phyloP scores from a whole-genome alignment of 768 basidiomycete genomes.

The Coprinellus micaceus region DNA sequence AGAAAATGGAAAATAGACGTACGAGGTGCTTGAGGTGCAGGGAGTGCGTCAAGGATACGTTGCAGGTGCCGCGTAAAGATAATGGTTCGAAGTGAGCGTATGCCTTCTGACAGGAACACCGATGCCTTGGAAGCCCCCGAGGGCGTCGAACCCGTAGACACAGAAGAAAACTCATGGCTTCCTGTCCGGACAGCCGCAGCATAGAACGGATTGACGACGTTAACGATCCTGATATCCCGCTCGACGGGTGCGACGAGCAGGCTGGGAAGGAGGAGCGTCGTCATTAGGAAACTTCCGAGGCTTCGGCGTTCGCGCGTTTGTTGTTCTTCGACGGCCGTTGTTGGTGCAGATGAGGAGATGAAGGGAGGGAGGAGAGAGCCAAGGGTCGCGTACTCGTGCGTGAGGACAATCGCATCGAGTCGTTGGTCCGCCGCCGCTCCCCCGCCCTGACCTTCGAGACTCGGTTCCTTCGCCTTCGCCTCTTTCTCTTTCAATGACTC shows the following conservation, averaged over 20 bases:
- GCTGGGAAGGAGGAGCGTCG: constrained; percentile 74
- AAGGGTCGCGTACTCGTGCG: constrained; percentile 71
- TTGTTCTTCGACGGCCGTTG: constrained; percentile 19
- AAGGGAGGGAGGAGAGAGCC: constrained; percentile 34
- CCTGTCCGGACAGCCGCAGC: constrained; percentile 61
- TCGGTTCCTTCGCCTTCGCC: neutral
- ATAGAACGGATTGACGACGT: constrained; percentile 86
- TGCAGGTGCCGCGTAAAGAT: constrained; percentile 79
- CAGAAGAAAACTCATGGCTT: constrained; percentile 17
- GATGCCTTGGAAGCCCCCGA: constrained; percentile 24
- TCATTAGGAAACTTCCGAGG: constrained; percentile 72
- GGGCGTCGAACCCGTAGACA: constrained; percentile 2
- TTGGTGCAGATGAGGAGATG: constrained; percentile 6
- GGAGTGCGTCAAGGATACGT: constrained; percentile 78
- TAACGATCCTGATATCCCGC: constrained; percentile 86
- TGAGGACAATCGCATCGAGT: constrained; percentile 75
- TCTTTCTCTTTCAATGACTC: neutral
- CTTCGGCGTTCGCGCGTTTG: constrained; percentile 47
- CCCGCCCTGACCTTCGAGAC: neutral
- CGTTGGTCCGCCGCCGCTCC: constrained; percentile 40
- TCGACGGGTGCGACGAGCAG: constrained; percentile 83
- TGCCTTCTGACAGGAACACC: constrained; percentile 58
- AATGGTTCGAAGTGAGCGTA: constrained; percentile 56
- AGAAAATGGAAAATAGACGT: no score
- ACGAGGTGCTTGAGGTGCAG: constrained; percentile 46